These are phyloP conservation scores for Botryotinia globosa DNA, from an alignment of 2,329 filamentous ascomycete species.

Conservation along the genomic window DNA sequence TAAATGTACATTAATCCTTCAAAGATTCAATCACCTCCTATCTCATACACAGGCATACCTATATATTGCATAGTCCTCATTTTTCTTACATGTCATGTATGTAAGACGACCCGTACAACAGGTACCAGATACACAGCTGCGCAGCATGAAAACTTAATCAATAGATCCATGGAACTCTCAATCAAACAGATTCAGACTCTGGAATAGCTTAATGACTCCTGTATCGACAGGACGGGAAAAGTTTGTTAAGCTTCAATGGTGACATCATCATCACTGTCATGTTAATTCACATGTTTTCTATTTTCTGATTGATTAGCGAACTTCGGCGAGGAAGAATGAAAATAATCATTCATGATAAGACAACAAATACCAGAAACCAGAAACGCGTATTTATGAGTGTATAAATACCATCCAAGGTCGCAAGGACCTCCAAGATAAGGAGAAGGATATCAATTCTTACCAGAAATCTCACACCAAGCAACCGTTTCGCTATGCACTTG, in stretches of 20 bases:
- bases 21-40: neutral
- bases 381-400: too few species aligned
- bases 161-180: too few species aligned
- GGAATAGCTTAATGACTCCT: neutral
- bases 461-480: too few species aligned
- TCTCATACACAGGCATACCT: neutral
- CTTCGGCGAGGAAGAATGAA: neutral
- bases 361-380: too few species aligned
- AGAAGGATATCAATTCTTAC: neutral
- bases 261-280: neutral
- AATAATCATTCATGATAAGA: neutral
- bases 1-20: neutral
- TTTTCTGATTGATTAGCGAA: too few species aligned
- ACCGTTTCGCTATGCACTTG: too few species aligned
- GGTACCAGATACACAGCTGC: neutral
- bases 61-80: neutral
- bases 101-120: constrained; percentile 17
- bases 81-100: neutral
- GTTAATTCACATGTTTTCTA: neutral
- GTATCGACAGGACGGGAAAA: too few species aligned
- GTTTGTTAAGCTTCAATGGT: too few species aligned
- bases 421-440: accelerated
- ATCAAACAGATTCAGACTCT: too few species aligned
- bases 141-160: too few species aligned
- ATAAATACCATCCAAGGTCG: accelerated